These are phyloP conservation scores for Rhinocladiella mackenziei DNA, from an alignment of 2,329 filamentous ascomycete genomes.

Conservation along the genomic window DNA sequence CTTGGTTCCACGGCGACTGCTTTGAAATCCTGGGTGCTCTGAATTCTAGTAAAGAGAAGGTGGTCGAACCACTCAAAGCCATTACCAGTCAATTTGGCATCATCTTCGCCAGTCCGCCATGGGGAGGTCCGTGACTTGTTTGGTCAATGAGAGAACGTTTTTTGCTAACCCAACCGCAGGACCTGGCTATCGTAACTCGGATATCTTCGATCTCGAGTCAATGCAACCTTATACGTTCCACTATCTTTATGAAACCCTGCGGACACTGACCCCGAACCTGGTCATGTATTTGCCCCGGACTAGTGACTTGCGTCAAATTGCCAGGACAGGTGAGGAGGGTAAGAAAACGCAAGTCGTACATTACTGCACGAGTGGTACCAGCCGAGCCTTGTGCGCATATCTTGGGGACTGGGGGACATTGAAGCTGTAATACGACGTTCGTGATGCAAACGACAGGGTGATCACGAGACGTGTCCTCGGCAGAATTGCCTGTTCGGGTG, in stretches of 20 bases:
- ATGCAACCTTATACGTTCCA: constrained; percentile 84
- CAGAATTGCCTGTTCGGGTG: too few relatives aligned
- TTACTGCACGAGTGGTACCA: constrained; percentile 86
- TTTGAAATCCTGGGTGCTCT: constrained; percentile 63
- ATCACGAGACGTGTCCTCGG: too few relatives aligned
- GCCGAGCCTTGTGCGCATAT: constrained; percentile 66
- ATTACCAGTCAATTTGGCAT: constrained; percentile 50
- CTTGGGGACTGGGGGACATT: constrained; percentile 41
- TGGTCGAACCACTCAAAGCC: constrained; percentile 42
- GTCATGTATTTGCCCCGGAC: constrained; percentile 83
- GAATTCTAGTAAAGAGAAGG: constrained; percentile 12
- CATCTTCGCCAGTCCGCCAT: constrained; percentile 69
- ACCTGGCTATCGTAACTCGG: constrained; percentile 58
- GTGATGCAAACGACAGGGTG: neutral
- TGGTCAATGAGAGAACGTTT: neutral
- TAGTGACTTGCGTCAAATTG: constrained; percentile 75
- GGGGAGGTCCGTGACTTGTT: constrained; percentile 55
- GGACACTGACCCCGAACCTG: constrained; percentile 48
- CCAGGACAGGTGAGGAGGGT: constrained; percentile 47
- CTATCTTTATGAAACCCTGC: constrained; percentile 61
- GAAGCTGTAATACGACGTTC: constrained; percentile 9
- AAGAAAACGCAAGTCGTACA: constrained; percentile 71
- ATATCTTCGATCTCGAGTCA: constrained; percentile 74
- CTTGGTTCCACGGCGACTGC: constrained; percentile 82
- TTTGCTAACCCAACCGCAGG: constrained; percentile 38